phyloP scores from a whole-genome alignment of 2,329 filamentous ascomycete species.

The Pseudogymnoascus sp. region DNA sequence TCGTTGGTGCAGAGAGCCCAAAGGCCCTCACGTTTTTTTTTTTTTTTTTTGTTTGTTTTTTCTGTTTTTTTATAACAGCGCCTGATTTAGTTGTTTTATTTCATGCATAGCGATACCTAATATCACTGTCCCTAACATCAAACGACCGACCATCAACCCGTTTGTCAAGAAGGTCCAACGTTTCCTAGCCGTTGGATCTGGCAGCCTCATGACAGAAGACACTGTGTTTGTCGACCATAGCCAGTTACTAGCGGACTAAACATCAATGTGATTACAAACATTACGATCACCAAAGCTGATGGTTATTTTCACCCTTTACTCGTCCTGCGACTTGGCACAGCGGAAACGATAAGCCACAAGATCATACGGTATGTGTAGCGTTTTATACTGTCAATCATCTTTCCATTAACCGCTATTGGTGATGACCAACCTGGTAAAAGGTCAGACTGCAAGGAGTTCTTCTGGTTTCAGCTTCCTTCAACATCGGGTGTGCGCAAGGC shows the following conservation, averaged over 20 bases:
- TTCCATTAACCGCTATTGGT: constrained; percentile 29
- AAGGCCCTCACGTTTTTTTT: neutral
- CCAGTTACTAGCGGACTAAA: neutral
- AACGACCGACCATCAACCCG: neutral
- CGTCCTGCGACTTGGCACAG: neutral
- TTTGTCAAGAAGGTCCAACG: neutral
- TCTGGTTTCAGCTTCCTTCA: constrained; percentile 38
- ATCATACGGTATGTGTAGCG: constrained; percentile 12
- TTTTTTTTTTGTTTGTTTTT: neutral
- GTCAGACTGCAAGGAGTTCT: constrained; percentile 47
- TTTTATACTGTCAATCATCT: constrained; percentile 6
- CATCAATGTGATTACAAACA: neutral
- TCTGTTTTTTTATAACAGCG: neutral
- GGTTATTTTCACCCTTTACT: neutral
- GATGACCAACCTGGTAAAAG: constrained; percentile 60
- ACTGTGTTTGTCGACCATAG: neutral
- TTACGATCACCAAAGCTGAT: neutral
- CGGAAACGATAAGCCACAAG: neutral
- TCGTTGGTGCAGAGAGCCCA: neutral
- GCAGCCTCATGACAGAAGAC: neutral
- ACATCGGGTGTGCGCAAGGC: constrained; percentile 12
- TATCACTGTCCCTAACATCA: neutral
- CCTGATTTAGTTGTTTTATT: neutral
- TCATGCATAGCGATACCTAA: neutral
- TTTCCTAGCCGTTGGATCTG: neutral